Percentiles rank a stretch among this genome's conserved stretches.
Conservation (phyloP, 768 basidiomycete species). For the Termitomyces sp. region DNA sequence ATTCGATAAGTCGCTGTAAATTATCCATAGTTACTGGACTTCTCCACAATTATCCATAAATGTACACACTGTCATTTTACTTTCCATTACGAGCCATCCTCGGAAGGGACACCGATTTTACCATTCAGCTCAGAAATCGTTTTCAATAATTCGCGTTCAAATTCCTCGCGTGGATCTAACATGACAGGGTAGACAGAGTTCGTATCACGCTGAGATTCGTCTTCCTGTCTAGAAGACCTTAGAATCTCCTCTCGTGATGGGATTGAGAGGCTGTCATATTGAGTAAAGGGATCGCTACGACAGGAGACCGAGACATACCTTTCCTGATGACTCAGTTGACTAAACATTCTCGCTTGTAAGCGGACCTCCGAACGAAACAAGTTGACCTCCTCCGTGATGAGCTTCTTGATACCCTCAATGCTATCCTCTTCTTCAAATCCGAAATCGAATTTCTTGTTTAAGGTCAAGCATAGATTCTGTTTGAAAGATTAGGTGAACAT, state of each 20-base stretch:
- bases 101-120: neutral
- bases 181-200: constrained; percentile 69
- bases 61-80: neutral
- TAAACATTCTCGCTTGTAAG: constrained; percentile 63
- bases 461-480: neutral
- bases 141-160: constrained; percentile 68
- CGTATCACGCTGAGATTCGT: constrained; percentile 52
- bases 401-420: constrained; percentile 93
- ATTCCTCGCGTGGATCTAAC: constrained; percentile 80
- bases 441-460: constrained; percentile 83
- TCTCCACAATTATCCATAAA: neutral
- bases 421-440: constrained; percentile 96
- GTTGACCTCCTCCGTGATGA: constrained; percentile 92
- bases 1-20: neutral
- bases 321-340: constrained; percentile 72
- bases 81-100: neutral
- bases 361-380: constrained; percentile 88
- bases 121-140: neutral
- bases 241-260: constrained; percentile 79
- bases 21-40: neutral
- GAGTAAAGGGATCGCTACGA: neutral
- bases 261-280: constrained; percentile 57
- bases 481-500: constrained; percentile 14
- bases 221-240: constrained; percentile 66
- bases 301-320: constrained; percentile 37